A percentile compares a stretch with the other conserved stretches of the same genome.
phyloP scores from a whole-genome alignment of 2,329 filamentous ascomycete genomes.

The Dothideomycetes sp. region DNA sequence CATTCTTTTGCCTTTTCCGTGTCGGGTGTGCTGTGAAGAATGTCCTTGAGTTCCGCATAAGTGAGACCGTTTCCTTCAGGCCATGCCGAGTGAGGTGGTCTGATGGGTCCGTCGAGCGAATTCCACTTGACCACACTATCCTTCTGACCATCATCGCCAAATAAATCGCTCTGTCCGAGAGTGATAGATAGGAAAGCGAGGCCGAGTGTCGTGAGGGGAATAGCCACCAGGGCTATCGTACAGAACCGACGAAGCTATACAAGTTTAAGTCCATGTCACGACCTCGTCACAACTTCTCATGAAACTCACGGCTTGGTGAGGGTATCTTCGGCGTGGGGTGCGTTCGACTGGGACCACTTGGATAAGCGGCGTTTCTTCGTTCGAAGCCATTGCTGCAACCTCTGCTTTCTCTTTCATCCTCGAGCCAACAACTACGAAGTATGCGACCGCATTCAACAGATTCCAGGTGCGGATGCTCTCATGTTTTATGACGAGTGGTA shows the following conservation, averaged over 20 bases:
- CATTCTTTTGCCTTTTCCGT: conserved; percentile 42
- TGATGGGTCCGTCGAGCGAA: conserved; percentile 18
- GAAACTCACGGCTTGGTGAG: conserved; percentile 41
- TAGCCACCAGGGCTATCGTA: conserved; percentile 43
- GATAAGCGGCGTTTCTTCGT: conserved; percentile 59
- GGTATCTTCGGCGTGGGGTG: conserved; percentile 27
- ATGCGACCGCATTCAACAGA: background rate
- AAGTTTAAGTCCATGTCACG: background rate
- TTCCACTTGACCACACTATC: conserved; percentile 4
- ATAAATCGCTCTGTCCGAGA: conserved; percentile 24
- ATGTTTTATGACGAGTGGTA: too few species aligned
- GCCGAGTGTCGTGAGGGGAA: conserved; percentile 31
- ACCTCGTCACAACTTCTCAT: background rate
- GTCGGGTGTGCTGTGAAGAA: conserved; percentile 46
- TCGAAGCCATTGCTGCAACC: conserved; percentile 30
- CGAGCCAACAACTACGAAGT: background rate
- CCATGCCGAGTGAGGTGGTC: conserved; percentile 31
- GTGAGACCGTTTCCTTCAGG: conserved; percentile 38
- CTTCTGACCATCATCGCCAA: conserved; percentile 26
- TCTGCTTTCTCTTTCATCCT: conserved; percentile 5
- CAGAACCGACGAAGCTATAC: conserved; percentile 52
- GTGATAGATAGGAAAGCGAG: conserved; percentile 31
- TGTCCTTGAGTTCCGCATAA: conserved; percentile 46
- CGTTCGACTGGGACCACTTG: conserved; percentile 52
- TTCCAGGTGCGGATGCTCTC: too few species aligned